phyloP scores from a whole-genome alignment of 805 yeast genomes.

The Yueomyces sinensis region DNA sequence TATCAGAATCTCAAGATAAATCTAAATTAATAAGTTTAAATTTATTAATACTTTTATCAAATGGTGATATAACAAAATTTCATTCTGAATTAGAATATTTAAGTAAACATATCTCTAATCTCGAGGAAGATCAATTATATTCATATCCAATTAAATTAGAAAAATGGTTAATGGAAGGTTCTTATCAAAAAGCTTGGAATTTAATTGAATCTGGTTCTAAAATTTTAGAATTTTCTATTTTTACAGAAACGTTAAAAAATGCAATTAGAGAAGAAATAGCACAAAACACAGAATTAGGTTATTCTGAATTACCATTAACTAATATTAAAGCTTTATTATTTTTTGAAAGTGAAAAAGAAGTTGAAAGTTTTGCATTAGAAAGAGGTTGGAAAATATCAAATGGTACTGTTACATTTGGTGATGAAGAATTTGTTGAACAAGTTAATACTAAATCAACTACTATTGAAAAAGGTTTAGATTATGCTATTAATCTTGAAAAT shows the following conservation, averaged over 20 bases:
- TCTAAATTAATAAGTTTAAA: conserved; percentile 66
- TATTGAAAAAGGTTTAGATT: conserved; percentile 62
- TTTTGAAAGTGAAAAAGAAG: conserved; percentile 42
- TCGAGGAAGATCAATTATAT: conserved; percentile 56
- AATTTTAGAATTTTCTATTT: conserved; percentile 64
- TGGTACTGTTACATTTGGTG: conserved; percentile 36
- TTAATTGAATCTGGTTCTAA: conserved; percentile 32
- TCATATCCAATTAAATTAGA: conserved; percentile 82
- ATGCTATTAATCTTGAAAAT: conserved; percentile 86
- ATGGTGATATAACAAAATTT: conserved; percentile 75
- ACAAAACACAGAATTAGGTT: conserved; percentile 67
- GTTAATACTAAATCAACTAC: conserved; percentile 13
- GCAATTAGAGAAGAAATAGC: conserved; percentile 84
- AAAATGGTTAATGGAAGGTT: conserved; percentile 92
- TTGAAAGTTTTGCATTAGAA: conserved; percentile 38
- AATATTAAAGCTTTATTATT: conserved; percentile 76
- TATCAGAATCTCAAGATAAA: conserved; percentile 41
- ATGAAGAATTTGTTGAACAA: conserved; percentile 16
- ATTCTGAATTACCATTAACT: conserved; percentile 59
- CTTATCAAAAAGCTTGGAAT: conserved; percentile 83
- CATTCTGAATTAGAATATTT: conserved; percentile 79
- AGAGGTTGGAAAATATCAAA: conserved; percentile 45
- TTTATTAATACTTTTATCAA: conserved; percentile 61
- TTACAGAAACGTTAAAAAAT: conserved; percentile 59
- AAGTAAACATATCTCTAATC: conserved; percentile 30